Evolutionary conservation across 352 stramenopile species (phyloP).

Genomic region (Pythium folliculosum): DNA sequence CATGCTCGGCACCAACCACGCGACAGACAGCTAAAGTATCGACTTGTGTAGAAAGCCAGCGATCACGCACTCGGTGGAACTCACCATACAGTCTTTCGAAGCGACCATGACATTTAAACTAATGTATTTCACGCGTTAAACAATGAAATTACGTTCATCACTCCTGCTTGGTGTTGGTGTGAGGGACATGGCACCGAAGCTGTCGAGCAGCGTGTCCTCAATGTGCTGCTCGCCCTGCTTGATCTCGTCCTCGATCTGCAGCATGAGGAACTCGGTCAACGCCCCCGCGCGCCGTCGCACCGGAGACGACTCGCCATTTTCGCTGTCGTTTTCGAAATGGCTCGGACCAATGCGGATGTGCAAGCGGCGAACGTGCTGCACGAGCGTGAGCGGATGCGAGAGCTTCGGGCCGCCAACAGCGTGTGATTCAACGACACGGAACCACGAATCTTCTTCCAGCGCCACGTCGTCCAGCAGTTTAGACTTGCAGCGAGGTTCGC

Average conservation of each 20-base stretch:
- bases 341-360: slow-evolving; percentile 8
- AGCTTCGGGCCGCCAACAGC: slow-evolving; percentile 3
- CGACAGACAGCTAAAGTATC: too few species aligned
- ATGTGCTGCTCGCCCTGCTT: slow-evolving; percentile 12
- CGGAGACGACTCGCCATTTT: not conserved
- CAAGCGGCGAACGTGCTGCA: slow-evolving; percentile 18
- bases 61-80: too few species aligned
- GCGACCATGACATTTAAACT: too few species aligned
- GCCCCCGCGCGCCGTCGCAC: not conserved
- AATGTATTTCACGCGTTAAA: not conserved
- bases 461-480: slow-evolving; percentile 5
- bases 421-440: slow-evolving; percentile 3
- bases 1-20: not conserved
- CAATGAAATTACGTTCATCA: not conserved
- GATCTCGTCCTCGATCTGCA: slow-evolving; percentile 19
- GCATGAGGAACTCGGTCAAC: slow-evolving; percentile 19
- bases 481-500: slow-evolving; percentile 6
- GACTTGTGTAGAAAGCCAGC: not conserved
- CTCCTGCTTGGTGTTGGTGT: not conserved
- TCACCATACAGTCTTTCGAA: too few species aligned
- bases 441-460: slow-evolving; percentile 23
- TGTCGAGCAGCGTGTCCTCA: slow-evolving; percentile 16
- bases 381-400: slow-evolving; percentile 7
- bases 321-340: not conserved
- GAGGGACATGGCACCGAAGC: not conserved